Percentiles rank a stretch among this genome's conserved stretches.
These are phyloP conservation scores for Salix exigua DNA, from an alignment of 345 rosid genomes.

Conservation along the genomic window DNA sequence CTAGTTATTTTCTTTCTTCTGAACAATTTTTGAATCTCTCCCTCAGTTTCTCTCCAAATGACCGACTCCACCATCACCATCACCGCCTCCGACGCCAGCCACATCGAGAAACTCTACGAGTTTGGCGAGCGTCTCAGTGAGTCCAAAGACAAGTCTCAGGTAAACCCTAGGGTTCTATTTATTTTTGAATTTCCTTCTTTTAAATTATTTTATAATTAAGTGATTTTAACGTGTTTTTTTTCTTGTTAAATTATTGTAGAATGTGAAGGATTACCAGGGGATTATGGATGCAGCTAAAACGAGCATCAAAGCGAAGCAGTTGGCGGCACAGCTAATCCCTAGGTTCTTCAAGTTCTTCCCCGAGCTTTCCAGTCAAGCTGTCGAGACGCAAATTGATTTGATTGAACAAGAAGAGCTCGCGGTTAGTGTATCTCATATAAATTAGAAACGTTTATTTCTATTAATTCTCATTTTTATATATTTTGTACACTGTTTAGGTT, in stretches of 20 bases:
- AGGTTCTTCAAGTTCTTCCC: slow-evolving; percentile 98
- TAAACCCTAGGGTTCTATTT: slow-evolving; percentile 30
- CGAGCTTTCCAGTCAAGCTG: slow-evolving; percentile 56
- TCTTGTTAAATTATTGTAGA: slow-evolving; percentile 32
- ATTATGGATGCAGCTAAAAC: slow-evolving; percentile 72
- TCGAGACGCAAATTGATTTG: slow-evolving; percentile 77
- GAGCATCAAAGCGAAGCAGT: slow-evolving; percentile 80
- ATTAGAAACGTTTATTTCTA: not conserved
- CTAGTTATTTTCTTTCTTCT: not conserved
- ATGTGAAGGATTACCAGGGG: slow-evolving; percentile 81
- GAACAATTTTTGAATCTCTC: not conserved
- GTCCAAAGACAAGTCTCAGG: slow-evolving; percentile 96
- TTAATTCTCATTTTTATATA: not conserved
- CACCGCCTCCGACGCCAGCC: slow-evolving; percentile 56
- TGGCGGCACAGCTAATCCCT: slow-evolving; percentile 97
- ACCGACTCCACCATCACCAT: slow-evolving; percentile 38
- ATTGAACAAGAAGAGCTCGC: slow-evolving; percentile 91
- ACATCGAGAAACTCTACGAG: slow-evolving; percentile 95
- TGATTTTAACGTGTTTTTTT: not conserved
- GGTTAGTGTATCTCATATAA: slow-evolving; percentile 37
- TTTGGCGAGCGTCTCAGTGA: slow-evolving; percentile 90
- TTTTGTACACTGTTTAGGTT: not conserved
- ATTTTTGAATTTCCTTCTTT: not conserved
- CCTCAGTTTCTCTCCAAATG: slow-evolving; percentile 35
- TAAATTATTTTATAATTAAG: not conserved